phyloP scores from a whole-genome alignment of 164 flowering plant genomes.

The Akebia trifoliata region DNA sequence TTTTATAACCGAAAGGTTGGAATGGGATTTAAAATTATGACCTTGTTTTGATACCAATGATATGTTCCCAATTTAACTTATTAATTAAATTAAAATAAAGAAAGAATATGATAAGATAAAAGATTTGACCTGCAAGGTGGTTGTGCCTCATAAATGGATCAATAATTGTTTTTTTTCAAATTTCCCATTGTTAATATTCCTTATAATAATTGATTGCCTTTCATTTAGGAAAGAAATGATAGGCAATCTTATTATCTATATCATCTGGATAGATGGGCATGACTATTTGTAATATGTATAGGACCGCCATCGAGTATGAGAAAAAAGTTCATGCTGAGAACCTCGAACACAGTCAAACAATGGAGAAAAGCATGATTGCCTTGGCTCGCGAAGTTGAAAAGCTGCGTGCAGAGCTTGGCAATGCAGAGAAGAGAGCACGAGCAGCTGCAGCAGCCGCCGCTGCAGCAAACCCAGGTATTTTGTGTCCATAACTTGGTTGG shows the following conservation, averaged over 20 bases:
- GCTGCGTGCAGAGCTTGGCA: slow-evolving; percentile 52
- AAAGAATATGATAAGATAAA: too few relatives aligned
- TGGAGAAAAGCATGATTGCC: slow-evolving; percentile 52
- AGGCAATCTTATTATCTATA: too few relatives aligned
- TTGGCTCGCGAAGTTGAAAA: slow-evolving; percentile 54
- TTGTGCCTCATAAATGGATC: not conserved
- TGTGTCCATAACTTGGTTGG: not conserved
- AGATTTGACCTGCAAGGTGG: too few relatives aligned
- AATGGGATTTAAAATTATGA: too few relatives aligned
- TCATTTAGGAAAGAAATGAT: too few relatives aligned
- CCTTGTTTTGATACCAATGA: too few relatives aligned
- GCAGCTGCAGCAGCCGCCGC: slow-evolving; percentile 49
- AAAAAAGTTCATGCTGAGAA: slow-evolving; percentile 51
- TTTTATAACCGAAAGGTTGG: too few relatives aligned
- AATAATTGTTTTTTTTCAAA: not conserved
- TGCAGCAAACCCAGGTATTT: slow-evolving; percentile 47
- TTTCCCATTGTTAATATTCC: too few relatives aligned
- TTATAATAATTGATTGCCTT: too few relatives aligned
- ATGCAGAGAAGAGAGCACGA: slow-evolving; percentile 62
- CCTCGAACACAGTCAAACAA: slow-evolving; percentile 40
- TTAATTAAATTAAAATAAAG: too few relatives aligned
- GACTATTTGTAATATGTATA: slow-evolving; percentile 3
- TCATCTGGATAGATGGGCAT: not conserved
- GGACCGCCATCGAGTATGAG: slow-evolving; percentile 75
- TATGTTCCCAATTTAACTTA: too few relatives aligned